phyloP scores from a whole-genome alignment of 371 early-diverging fungal species.

The Mortierella sp. region DNA sequence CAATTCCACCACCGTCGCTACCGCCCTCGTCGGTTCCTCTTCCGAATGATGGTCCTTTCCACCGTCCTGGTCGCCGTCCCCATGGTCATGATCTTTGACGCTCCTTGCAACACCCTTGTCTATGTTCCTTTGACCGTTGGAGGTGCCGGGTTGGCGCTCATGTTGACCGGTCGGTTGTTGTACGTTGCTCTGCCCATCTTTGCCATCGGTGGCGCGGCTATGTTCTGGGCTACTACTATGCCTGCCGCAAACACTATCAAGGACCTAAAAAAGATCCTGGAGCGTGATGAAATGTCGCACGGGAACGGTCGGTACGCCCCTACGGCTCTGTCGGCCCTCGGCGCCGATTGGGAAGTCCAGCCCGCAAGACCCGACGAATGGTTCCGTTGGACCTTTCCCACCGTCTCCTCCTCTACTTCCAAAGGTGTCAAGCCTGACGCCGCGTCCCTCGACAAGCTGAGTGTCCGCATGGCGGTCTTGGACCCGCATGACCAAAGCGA shows the following conservation, averaged over 20 bases:
- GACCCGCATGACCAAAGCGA: conserved; percentile 38
- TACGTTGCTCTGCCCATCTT: conserved; percentile 30
- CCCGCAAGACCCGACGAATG: conserved; percentile 40
- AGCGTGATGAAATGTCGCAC: conserved; percentile 26
- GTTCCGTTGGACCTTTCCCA: conserved; percentile 52
- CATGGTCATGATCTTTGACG: conserved; percentile 35
- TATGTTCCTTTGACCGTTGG: conserved; percentile 37
- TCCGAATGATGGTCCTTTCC: conserved; percentile 38
- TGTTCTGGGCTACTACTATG: conserved; percentile 33
- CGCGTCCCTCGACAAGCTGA: conserved; percentile 32
- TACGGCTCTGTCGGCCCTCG: conserved; percentile 32
- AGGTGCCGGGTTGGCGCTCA: conserved; percentile 33
- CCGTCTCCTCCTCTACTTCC: neutral
- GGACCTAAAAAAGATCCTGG: conserved; percentile 44
- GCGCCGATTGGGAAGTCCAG: conserved; percentile 45
- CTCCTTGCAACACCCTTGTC: conserved; percentile 18
- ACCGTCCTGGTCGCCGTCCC: conserved; percentile 43
- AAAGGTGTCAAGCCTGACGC: conserved; percentile 9
- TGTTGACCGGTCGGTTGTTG: conserved; percentile 35
- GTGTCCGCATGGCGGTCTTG: conserved; percentile 48
- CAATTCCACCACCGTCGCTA: conserved; percentile 23
- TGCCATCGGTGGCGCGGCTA: conserved; percentile 33
- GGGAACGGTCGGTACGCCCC: conserved; percentile 12
- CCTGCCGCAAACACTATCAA: conserved; percentile 38
- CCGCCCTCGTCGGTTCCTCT: conserved; percentile 31